Conservation (phyloP, 2,329 filamentous ascomycete species). For the Neonectria hederae region DNA sequence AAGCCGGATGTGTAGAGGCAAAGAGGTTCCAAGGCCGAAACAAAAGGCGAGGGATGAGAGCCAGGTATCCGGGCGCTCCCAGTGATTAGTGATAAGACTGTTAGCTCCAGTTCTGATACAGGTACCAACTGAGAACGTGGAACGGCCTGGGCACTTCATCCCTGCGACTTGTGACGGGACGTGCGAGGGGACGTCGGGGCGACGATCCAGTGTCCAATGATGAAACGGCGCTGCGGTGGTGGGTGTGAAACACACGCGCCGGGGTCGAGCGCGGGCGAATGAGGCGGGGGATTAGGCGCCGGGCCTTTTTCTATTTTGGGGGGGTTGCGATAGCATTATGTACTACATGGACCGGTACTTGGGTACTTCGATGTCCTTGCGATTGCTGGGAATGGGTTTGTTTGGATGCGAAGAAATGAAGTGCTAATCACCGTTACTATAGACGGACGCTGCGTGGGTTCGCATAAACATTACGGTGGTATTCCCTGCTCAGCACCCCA, state of each 20-base stretch:
- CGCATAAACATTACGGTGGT: constrained; percentile 17
- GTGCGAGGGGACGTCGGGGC: neutral
- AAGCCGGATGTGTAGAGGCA: neutral
- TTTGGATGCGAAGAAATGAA: neutral
- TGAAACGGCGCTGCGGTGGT: constrained; percentile 38
- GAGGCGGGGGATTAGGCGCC: constrained; percentile 42
- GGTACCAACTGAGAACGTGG: constrained; percentile 26
- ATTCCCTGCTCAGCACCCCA: neutral
- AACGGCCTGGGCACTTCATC: neutral
- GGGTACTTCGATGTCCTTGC: neutral
- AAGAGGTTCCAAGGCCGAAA: constrained; percentile 10
- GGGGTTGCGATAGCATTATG: neutral
- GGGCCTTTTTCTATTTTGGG: constrained; percentile 26
- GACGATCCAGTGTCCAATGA: constrained; percentile 35
- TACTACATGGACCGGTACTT: neutral
- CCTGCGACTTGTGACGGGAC: constrained; percentile 17
- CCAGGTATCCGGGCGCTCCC: neutral
- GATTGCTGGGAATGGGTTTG: neutral
- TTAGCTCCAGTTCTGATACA: constrained; percentile 35
- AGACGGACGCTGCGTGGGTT: neutral
- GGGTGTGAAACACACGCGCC: constrained; percentile 44
- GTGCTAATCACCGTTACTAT: neutral
- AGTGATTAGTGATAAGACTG: neutral
- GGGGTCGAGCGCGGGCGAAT: constrained; percentile 40
- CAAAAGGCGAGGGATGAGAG: neutral